Evolutionary conservation across 2,329 filamentous ascomycete genomes (phyloP), one percentile per base, ranked within the genome.

Genomic region (Exophiala alcalophila): DNA sequence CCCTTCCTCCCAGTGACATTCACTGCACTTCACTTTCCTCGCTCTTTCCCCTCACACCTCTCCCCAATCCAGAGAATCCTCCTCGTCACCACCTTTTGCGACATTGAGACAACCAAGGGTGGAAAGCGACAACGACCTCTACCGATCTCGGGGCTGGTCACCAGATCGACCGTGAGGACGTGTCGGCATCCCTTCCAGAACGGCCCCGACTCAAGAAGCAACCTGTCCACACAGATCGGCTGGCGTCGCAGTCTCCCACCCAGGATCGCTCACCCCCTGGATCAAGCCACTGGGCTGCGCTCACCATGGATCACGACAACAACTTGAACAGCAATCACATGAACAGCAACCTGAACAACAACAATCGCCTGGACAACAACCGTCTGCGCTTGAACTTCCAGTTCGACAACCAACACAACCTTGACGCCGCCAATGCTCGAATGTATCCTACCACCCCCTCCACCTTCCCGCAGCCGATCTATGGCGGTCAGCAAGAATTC

Each of bases 391-490:
- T 70, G 59, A 70, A 71, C 58, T 70, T 70, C 58, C 68, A 68
- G 50, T 72, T 69, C 61, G 82, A 77, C 65, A 77, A 76, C 62
- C 81, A 79, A 65, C 78, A 82, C 57, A 79, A 80, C 59, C 76
- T 80, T 46, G 71, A 73, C 49, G 67, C 78, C 42, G 59, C 66
- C 59, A 76, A 73, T 64, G 83, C 84, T 64, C 76, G 83, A 62
- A 73, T 80, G 55, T 89, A 86, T 73, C 86, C 84, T 56, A 89
- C 91, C 39, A 96, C 91, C 7, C 91, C 91, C 38, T 96, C 91
- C 54, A 95, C 90, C 46, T 97, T 97, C 62, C 91, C 91, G 9
- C 91, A 97, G 69, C 90, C 90, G 48, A 85, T 94, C 63, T 82
- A 80, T 59, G 75, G 76, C 36, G 75, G 74, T 58, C 71, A 76